Base-by-base conservation (phyloP, 148 eudicot genomes). In the Limonium bicolor region DNA sequence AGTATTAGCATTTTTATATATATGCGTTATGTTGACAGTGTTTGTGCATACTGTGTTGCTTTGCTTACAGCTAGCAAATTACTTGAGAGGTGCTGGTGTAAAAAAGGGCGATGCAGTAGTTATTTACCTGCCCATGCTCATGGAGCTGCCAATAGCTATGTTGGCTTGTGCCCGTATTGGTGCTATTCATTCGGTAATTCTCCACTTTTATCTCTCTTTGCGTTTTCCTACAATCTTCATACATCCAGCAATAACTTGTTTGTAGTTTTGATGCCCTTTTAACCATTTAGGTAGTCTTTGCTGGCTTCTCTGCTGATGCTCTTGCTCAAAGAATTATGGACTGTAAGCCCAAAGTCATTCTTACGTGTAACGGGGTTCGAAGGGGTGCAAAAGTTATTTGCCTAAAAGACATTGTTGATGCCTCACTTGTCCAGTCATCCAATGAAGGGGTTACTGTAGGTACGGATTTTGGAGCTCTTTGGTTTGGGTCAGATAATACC, bases 161-260 rank as follows among this genome's bases (percentile, higher is more conserved):
- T 86, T 87, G 33, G 94, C 96, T n/a, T 87, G 96, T 67, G 88
- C 88, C 65, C 88, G 96, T 22, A 79, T 87, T 47, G 96, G 96
- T 50, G 96, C 96, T 56, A 68, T 87, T 58, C 96, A 87, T 64
- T 87, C 96, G 78, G 96, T 87, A 76, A 19, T 35, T 27, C 47
- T 56, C 41, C 36, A 37, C 11, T 27, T 25, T 20, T 56, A 12
- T 8, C 25, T 22, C 11, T 7, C 9, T 28, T 17, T 46, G 20
- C 9, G 19, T n/a, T 7, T 52, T 27, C 35, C 22, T 27, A 36
- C 20, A 24, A 14, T 24, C 19, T 2, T 4, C 5, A 14, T 28
- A 1, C 29, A 36, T 8, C 8, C 25, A 30, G 21, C 13, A 10
- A 17, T 17, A 10, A 11, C 29, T 27, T 53, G 42, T 27, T 27